Base-by-base conservation (phyloP, 768 basidiomycete genomes). In the Coprinopsis sp. region DNA sequence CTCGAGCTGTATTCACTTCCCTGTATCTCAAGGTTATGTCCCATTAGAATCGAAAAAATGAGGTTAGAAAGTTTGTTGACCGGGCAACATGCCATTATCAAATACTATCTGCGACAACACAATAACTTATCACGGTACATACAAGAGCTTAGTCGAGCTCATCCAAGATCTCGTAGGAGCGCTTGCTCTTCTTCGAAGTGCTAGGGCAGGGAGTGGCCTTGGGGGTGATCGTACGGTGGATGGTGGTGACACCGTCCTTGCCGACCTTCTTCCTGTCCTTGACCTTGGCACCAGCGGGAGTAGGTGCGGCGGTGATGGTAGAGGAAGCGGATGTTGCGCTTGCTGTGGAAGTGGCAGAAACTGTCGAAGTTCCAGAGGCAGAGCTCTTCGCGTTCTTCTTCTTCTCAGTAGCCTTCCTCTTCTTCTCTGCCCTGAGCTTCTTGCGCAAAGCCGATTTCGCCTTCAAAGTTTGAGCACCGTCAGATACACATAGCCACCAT, bases 131-230 rank as follows among this genome's bases (percentile, higher is more conserved):
- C n/a, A n/a, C n/a, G n/a, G n/a, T n/a, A n/a, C n/a, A n/a, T n/a
- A n/a, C 51, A 41, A 58, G 52, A 13, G 53, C 21, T 36, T 45
- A 30, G 16, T 54, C 55, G 24, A 54, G 33, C 36, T 54, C 53
- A 10, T 56, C 52, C 53, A 25, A 49, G 24, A 23, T 49, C 42
- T 38, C 53, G 47, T 33, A 33, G 29, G 22, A 47, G 36, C 33
- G 31, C 48, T 51, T 52, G 47, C 51, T 50, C 33, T 51, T 24
- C 43, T 50, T 53, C 11, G 38, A 46, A 18, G 52, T 49, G 24
- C 52, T 60, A 33, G 47, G 36, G 54, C 61, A 63, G 11, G 47
- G 47, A n/a, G 61, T 51, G 19, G 47, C 46, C 42, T 54, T 49
- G 34, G 57, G 58, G 16, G 55, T 58, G 16, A 56, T 54, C 23